A percentile compares a stretch with the other conserved stretches of the same genome.
These are phyloP conservation scores for Stemphylium beticola DNA, from an alignment of 2,329 filamentous ascomycete species.

Conservation along the genomic window DNA sequence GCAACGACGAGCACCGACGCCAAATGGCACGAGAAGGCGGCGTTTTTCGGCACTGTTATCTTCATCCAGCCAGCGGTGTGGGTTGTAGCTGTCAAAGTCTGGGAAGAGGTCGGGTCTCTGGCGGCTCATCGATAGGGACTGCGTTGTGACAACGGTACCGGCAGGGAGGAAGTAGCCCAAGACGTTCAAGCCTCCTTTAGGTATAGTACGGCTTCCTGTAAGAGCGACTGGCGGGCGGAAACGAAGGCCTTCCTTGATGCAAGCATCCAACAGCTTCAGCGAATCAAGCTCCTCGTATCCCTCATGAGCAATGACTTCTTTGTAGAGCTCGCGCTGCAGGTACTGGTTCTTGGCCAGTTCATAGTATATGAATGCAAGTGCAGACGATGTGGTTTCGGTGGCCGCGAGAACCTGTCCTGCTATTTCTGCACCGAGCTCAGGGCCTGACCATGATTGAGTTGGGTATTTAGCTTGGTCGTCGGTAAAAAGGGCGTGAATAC, in stretches of 20 bases:
- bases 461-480: constrained; percentile 24
- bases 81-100: constrained; percentile 26
- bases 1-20: constrained; percentile 26
- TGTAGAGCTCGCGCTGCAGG: constrained; percentile 19
- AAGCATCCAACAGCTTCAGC: constrained; percentile 24
- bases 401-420: constrained; percentile 30
- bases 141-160: constrained; percentile 24
- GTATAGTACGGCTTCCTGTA: constrained; percentile 26
- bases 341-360: constrained; percentile 24
- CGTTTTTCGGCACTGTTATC: constrained; percentile 22
- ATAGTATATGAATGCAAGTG: constrained; percentile 29
- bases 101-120: constrained; percentile 29
- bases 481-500: constrained; percentile 22
- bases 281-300: constrained; percentile 27
- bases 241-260: constrained; percentile 29
- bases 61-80: constrained; percentile 21
- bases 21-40: constrained; percentile 24
- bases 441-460: constrained; percentile 21
- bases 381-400: constrained; percentile 28
- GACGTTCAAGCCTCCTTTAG: constrained; percentile 20
- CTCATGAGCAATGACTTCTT: constrained; percentile 20
- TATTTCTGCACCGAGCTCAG: constrained; percentile 28
- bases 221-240: constrained; percentile 29
- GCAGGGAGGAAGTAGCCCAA: constrained; percentile 24
- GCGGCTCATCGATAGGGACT: constrained; percentile 27